Conservation (phyloP, 495 filamentous ascomycete species). For the Penicillium canescens region DNA sequence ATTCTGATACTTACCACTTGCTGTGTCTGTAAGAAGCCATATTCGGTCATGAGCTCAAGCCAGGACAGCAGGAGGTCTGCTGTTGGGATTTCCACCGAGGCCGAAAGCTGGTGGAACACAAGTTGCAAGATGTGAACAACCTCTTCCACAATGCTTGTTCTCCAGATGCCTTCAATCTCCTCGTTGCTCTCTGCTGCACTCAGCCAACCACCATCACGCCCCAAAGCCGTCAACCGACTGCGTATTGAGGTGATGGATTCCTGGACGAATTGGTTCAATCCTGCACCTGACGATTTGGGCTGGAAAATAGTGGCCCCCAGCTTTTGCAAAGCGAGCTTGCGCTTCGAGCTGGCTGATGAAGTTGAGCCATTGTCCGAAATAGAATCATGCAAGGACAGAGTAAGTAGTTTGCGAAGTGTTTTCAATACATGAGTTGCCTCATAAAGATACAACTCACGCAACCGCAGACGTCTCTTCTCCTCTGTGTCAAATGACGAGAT, state of each 20-base stretch:
- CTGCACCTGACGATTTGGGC: conserved; percentile 25
- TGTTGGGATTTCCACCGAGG: conserved; percentile 53
- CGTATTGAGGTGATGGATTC: conserved; percentile 47
- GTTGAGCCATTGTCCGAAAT: conserved; percentile 5
- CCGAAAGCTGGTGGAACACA: conserved; percentile 68
- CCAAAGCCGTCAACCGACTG: conserved; percentile 44
- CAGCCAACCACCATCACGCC: conserved; percentile 54
- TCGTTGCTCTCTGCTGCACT: conserved; percentile 44
- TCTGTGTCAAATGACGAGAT: conserved; percentile 59
- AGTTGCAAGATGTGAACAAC: conserved; percentile 71
- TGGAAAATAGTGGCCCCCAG: conserved; percentile 36
- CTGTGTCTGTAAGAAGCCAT: conserved; percentile 62
- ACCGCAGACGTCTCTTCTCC: conserved; percentile 56
- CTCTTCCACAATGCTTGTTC: conserved; percentile 62
- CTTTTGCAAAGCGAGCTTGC: conserved; percentile 24
- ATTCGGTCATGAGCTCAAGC: conserved; percentile 68
- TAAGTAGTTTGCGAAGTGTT: conserved; percentile 43
- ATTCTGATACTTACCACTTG: conserved; percentile 48
- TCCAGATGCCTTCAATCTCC: conserved; percentile 62
- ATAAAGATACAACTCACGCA: conserved; percentile 67
- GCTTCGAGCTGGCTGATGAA: conserved; percentile 5
- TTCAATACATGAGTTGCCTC: conserved; percentile 57
- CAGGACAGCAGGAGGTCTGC: conserved; percentile 64
- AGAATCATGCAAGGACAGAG: conserved; percentile 31
- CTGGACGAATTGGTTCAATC: conserved; percentile 29